Evolutionary conservation across 2,329 filamentous ascomycete species (phyloP).

Genomic region (Samsoniella hepiali): DNA sequence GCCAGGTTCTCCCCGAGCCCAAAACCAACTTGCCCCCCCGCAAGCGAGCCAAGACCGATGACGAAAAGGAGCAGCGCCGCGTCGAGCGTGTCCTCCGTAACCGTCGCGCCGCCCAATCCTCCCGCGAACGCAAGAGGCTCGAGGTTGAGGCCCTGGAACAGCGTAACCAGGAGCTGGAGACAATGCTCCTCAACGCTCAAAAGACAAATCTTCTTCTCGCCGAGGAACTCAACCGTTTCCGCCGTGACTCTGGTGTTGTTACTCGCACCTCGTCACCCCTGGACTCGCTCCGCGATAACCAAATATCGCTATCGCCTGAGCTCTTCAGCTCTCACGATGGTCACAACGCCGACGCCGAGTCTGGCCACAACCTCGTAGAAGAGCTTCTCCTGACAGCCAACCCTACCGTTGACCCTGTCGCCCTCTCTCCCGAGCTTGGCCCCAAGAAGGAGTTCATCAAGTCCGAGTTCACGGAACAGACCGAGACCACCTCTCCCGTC

Average conservation of each 20-base stretch:
- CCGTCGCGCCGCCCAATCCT: constrained; percentile 92
- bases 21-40: constrained; percentile 94
- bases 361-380: constrained; percentile 38
- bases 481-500: constrained; percentile 62
- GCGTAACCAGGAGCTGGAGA: constrained; percentile 68
- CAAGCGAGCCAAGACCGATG: constrained; percentile 97
- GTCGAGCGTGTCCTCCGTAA: constrained; percentile 97
- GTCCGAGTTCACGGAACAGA: constrained; percentile 24
- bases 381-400: constrained; percentile 43
- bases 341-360: constrained; percentile 30
- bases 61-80: constrained; percentile 96
- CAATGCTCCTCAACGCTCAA: constrained; percentile 58
- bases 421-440: constrained; percentile 55
- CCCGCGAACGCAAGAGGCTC: constrained; percentile 82
- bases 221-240: constrained; percentile 49
- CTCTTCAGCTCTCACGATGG: constrained; percentile 52
- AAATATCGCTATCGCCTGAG: constrained; percentile 56
- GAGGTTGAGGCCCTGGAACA: constrained; percentile 84
- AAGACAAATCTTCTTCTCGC: constrained; percentile 48
- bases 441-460: constrained; percentile 46
- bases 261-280: constrained; percentile 41
- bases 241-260: constrained; percentile 41
- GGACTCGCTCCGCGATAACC: constrained; percentile 42
- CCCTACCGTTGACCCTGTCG: constrained; percentile 58
- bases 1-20: constrained; percentile 90